Conservation (phyloP, 495 filamentous ascomycete species). For the Clohesyomyces aquaticus region DNA sequence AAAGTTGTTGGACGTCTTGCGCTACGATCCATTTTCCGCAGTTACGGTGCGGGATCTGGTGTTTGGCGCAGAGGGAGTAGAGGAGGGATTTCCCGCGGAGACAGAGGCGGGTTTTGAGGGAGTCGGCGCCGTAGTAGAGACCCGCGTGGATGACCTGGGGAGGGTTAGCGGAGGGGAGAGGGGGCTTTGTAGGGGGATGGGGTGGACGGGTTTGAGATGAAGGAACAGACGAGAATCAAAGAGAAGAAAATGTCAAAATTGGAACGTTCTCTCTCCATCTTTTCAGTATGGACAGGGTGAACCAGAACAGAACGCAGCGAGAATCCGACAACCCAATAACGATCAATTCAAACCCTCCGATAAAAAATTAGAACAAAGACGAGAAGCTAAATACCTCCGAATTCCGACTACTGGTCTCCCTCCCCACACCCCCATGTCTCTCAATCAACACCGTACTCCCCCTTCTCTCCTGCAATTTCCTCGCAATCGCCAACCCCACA, state of each 20-base stretch:
- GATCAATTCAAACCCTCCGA: too few relatives aligned
- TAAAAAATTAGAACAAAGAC: slow-evolving; percentile 7
- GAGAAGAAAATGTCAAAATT: too few relatives aligned
- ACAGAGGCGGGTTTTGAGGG: slow-evolving; percentile 84
- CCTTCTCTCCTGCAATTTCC: slow-evolving; percentile 66
- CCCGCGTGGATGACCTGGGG: slow-evolving; percentile 98
- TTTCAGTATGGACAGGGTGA: too few relatives aligned
- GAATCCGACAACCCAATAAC: too few relatives aligned
- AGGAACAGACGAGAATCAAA: too few relatives aligned
- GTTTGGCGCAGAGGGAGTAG: slow-evolving; percentile 72
- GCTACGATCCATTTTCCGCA: slow-evolving; percentile 95
- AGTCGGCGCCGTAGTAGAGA: slow-evolving; percentile 79
- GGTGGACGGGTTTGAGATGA: too few relatives aligned
- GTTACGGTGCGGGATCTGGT: slow-evolving; percentile 70
- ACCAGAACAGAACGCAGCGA: too few relatives aligned
- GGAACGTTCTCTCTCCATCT: too few relatives aligned
- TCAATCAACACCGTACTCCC: slow-evolving; percentile 81
- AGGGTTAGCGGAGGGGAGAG: too few relatives aligned
- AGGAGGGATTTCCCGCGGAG: slow-evolving; percentile 73
- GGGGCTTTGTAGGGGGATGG: too few relatives aligned
- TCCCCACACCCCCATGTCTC: slow-evolving; percentile 74
- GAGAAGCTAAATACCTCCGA: slow-evolving; percentile 65
- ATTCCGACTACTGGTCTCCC: slow-evolving; percentile 90
- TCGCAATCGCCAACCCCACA: slow-evolving; percentile 87
- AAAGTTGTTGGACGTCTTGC: slow-evolving; percentile 71